A percentile compares a stretch with the other conserved stretches of the same genome.
phyloP scores from a whole-genome alignment of 345 rosid species.

The Eucalyptus sp. region DNA sequence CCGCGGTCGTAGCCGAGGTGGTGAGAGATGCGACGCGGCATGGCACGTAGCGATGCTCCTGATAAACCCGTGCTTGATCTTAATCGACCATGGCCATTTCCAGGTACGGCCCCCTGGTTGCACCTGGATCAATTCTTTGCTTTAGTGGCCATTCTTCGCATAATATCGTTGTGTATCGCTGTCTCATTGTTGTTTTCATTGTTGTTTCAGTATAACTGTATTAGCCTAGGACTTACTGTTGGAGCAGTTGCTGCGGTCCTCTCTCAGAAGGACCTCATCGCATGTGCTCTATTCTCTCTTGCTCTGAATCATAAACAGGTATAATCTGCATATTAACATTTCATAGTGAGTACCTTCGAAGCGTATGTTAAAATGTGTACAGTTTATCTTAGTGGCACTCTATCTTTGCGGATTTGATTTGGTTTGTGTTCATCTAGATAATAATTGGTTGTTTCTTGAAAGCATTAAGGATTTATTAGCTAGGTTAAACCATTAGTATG shows the following conservation, averaged over 20 bases:
- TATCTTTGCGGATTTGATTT: not conserved
- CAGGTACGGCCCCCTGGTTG: conserved; percentile 35
- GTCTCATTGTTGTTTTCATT: conserved; percentile 4
- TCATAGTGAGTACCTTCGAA: not conserved
- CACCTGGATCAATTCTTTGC: not conserved
- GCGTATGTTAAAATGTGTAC: not conserved
- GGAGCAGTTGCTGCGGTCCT: conserved; percentile 82
- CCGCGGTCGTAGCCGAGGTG: not conserved
- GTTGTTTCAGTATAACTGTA: conserved; percentile 72
- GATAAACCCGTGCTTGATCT: conserved; percentile 70
- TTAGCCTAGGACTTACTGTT: conserved; percentile 80
- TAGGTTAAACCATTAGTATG: not conserved
- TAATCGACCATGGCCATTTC: conserved; percentile 95
- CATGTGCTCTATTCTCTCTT: conserved; percentile 55
- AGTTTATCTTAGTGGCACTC: not conserved
- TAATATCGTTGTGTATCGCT: not conserved
- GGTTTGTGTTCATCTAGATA: not conserved
- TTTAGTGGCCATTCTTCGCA: not conserved
- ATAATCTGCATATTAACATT: not conserved
- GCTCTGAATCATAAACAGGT: conserved; percentile 99
- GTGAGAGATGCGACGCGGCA: conserved; percentile 26
- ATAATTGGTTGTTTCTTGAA: not conserved
- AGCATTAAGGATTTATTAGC: not conserved
- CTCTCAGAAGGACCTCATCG: conserved; percentile 46
- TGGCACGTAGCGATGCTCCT: conserved; percentile 74